Evolutionary conservation across 768 basidiomycete genomes (phyloP).

Genomic region (Panus rudis): DNA sequence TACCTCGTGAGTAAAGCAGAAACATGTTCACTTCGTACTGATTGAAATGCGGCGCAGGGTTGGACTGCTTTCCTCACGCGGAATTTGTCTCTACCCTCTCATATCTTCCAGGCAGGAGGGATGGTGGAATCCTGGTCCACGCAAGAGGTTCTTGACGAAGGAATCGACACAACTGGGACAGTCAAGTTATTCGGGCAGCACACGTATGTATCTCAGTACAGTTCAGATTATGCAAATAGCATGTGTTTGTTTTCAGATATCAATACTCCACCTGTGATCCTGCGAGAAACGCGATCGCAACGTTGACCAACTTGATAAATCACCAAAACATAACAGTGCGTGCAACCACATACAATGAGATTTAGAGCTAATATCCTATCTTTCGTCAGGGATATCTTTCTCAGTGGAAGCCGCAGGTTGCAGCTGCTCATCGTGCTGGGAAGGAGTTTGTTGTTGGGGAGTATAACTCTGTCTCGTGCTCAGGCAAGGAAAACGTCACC

Average conservation of each 20-base stretch:
- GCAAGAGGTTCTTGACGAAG: slow-evolving; percentile 20
- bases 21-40: neutral
- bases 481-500: slow-evolving; percentile 28
- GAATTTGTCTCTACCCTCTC: slow-evolving; percentile 12
- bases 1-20: slow-evolving; percentile 11
- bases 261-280: slow-evolving; percentile 30
- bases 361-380: neutral
- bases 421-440: slow-evolving; percentile 18
- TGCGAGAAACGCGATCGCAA: slow-evolving; percentile 22
- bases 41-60: slow-evolving; percentile 8
- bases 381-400: slow-evolving; percentile 23
- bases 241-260: slow-evolving; percentile 14
- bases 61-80: slow-evolving; percentile 19
- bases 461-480: slow-evolving; percentile 24
- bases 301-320: slow-evolving; percentile 25
- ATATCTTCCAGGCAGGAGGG: slow-evolving; percentile 18
- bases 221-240: neutral
- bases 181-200: slow-evolving; percentile 26
- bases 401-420: slow-evolving; percentile 26
- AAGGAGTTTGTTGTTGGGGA: slow-evolving; percentile 26
- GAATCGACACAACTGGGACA: slow-evolving; percentile 15
- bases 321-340: slow-evolving; percentile 27
- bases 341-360: neutral
- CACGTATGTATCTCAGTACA: slow-evolving; percentile 11
- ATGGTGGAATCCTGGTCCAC: slow-evolving; percentile 24